Evolutionary conservation across 1,284 basidiomycete species (phyloP).

Genomic region (Cryptococcus floricola): DNA sequence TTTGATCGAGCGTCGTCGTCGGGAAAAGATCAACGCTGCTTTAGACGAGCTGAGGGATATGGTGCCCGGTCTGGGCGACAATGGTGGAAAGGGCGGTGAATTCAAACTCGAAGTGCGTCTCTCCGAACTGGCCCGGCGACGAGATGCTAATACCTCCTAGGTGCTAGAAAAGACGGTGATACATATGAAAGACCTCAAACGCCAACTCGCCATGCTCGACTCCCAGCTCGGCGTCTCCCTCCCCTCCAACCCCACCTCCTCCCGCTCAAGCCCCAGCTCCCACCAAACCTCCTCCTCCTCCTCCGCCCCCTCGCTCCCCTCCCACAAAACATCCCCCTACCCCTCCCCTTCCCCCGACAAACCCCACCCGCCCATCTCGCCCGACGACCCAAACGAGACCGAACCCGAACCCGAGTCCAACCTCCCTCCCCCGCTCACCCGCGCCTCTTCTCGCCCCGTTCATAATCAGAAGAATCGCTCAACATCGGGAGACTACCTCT

Average conservation of each 20-base stretch:
- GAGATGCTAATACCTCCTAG: conserved; percentile 13
- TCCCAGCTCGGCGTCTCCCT: background rate
- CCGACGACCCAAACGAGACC: conserved; percentile 41
- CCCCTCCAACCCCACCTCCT: conserved; percentile 1
- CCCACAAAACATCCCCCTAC: conserved; percentile 6
- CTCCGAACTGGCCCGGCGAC: background rate
- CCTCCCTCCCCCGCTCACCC: conserved; percentile 28
- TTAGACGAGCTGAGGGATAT: conserved; percentile 42
- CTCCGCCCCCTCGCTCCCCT: background rate
- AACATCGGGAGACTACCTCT: background rate
- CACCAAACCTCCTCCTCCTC: background rate
- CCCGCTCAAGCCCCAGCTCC: background rate
- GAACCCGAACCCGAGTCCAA: conserved; percentile 36
- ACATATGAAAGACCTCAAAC: conserved; percentile 45
- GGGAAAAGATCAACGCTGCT: conserved; percentile 49
- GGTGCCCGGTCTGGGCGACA: conserved; percentile 46
- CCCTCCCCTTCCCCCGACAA: conserved; percentile 14
- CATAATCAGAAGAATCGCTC: background rate
- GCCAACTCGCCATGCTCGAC: conserved; percentile 31
- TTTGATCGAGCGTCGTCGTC: conserved; percentile 44
- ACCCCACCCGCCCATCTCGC: background rate
- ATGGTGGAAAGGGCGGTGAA: conserved; percentile 43
- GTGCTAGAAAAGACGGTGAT: conserved; percentile 46
- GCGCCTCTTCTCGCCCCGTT: conserved; percentile 12
- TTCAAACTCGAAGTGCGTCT: conserved; percentile 48